Evolutionary conservation across 768 basidiomycete genomes (phyloP).

Genomic region (Mrakia hoshinonis): DNA sequence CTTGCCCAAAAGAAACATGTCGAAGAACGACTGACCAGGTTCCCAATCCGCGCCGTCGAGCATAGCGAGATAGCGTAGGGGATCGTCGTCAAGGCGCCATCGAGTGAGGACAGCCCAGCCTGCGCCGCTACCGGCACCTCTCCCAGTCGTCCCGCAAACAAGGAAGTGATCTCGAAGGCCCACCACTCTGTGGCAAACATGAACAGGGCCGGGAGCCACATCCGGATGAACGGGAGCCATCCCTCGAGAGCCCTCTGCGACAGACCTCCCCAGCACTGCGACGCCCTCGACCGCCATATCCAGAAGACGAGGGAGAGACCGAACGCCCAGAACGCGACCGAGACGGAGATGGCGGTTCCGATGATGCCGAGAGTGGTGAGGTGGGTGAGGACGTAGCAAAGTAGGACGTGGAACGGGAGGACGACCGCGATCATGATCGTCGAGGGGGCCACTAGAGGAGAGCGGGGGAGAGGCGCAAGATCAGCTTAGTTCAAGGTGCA

Average conservation of each 20-base stretch:
- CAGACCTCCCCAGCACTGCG: constrained; percentile 46
- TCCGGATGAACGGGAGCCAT: constrained; percentile 48
- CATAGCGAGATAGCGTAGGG: constrained; percentile 61
- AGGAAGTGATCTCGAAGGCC: constrained; percentile 71
- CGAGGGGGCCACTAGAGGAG: constrained; percentile 51
- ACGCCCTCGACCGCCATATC: constrained; percentile 52
- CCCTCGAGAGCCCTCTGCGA: constrained; percentile 12
- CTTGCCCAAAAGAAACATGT: not conserved
- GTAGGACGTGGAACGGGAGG: constrained; percentile 56
- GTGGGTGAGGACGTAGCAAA: constrained; percentile 59
- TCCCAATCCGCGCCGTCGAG: constrained; percentile 63
- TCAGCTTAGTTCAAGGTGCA: not conserved
- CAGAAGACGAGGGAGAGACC: constrained; percentile 51
- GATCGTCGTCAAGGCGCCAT: constrained; percentile 55
- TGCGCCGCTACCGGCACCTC: constrained; percentile 62
- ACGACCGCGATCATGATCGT: constrained; percentile 57
- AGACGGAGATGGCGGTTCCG: constrained; percentile 60
- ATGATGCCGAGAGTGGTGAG: constrained; percentile 55
- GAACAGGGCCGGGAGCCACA: constrained; percentile 63
- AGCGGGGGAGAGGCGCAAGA: not conserved
- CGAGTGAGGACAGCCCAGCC: constrained; percentile 41
- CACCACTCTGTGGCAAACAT: constrained; percentile 80
- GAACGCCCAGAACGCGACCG: constrained; percentile 61
- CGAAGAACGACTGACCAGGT: constrained; percentile 44
- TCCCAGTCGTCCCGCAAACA: constrained; percentile 65